Evolutionary conservation across 768 basidiomycete species (phyloP), one percentile per base, ranked within the genome.

Genomic region (Auricularia sp.): DNA sequence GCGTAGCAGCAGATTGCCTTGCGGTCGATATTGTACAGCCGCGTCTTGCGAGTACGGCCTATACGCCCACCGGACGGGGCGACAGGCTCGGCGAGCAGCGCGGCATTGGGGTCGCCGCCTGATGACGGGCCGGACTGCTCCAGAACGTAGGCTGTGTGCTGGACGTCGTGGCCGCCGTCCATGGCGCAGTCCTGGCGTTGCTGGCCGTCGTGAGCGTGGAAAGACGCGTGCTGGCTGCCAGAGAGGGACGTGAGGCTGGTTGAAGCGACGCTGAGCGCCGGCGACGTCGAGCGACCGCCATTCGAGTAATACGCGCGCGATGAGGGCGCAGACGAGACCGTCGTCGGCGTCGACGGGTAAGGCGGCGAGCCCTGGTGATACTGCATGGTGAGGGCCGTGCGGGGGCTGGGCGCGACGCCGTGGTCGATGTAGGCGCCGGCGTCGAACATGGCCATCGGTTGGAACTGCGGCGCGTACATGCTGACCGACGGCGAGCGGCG

Each of bases 1-100:
- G 86, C 83, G 72, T 84, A 88, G 13, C 79, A 64, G 70, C 92
- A 94, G 65, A 95, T 93, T 16, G 80, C 78, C 71, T 86, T 88
- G 68, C 90, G 85, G 71, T 92, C 88, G 35, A 81, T 78, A 71
- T 88, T 88, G 71, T 83, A 85, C 54, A 95, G 84, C 62, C 88
- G 85, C 70, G 85, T 83, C 73, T 92, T 92, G 24, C 67, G 24
- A 6, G 56, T 33, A 4, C 56, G 56, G 34, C 24, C 16, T 21
- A 51, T 18, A 6, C 29, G 56, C 4, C 56, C 56, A 29, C 56
- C 18, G 29, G 54, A 10, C 11, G 54, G 54, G 7, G 18, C 11
- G 7, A 59, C 24, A 18, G 29, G 29, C 56, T 59, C 56, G 56
- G 14, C 56, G 29, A 8, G 8, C 16, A 34, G 4, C 11, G 24